Base-by-base conservation (phyloP, 306 rosid genomes). In the Cucurbita maxima region DNA sequence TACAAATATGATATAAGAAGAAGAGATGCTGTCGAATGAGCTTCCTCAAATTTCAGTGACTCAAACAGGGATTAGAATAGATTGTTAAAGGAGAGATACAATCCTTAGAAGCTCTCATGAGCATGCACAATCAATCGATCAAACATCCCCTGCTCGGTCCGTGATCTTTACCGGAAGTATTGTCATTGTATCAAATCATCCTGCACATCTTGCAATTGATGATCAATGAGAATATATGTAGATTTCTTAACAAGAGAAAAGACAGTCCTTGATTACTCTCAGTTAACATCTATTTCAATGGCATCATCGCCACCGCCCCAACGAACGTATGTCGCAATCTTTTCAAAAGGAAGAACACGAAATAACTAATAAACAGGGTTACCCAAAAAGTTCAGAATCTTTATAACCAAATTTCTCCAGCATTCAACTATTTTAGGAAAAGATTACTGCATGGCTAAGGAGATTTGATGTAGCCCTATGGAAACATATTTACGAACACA, bases 41-140 rank as follows among this genome's bases (percentile, higher is more conserved):
- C 84, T 25, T 83, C 82, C 19, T 82, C 91, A 3, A 40, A 76
- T 63, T 66, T 12, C 72, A 20, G 40, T 16, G 13, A n/a, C 36
- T 10, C 6, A 41, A 18, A 64, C 16, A 10, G 36, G 30, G 19
- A 8, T 41, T 0, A 9, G 44, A 41, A n/a, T 5, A 30, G 34
- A 30, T 3, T 30, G 34, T 30, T 30, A 30, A 30, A 30, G 34
- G 0, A 30, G 34, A 30, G 34, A 30, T 30, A 30, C 34, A 30
- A 30, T 30, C 34, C 34, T 30, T 30, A 30, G 34, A 30, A 30
- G 34, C 34, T 30, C 34, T 15, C 20, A 6, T 8, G 3, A 5
- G 9, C n/a, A 3, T 52, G 56, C 56, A 52, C 5, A 51, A 47
- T 12, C 19, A 14, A 6, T 52, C 20, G 34, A 30, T 30, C 34